phyloP scores from a whole-genome alignment of 306 rosid genomes.

The Cyamopsis tetragonoloba region DNA sequence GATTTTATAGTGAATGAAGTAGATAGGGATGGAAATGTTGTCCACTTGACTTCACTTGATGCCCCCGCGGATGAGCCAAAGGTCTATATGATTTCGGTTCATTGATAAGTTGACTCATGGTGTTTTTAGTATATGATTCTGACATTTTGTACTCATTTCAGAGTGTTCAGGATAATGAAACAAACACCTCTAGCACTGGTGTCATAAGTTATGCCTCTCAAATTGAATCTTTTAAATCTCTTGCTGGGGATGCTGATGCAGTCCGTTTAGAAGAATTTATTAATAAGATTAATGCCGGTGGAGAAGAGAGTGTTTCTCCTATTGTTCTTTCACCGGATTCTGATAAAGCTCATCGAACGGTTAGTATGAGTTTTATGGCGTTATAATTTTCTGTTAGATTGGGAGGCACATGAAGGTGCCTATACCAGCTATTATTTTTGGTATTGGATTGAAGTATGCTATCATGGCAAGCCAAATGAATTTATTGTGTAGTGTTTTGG shows the following conservation, averaged over 20 bases:
- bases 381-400: background rate
- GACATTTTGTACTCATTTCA: constrained; percentile 28
- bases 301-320: constrained; percentile 46
- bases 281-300: constrained; percentile 53
- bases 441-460: background rate
- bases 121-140: background rate
- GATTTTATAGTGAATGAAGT: constrained; percentile 95
- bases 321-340: constrained; percentile 69
- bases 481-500: background rate
- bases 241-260: constrained; percentile 64
- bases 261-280: constrained; percentile 54
- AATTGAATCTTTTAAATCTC: constrained; percentile 66
- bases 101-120: background rate
- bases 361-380: constrained; percentile 35
- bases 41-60: constrained; percentile 63
- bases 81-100: background rate
- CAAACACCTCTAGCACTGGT: constrained; percentile 15
- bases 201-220: constrained; percentile 55
- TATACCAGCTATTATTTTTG: background rate
- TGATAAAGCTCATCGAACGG: constrained; percentile 84
- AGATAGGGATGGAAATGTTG: constrained; percentile 66
- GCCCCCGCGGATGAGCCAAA: constrained; percentile 44
- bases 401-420: background rate
- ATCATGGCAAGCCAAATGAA: constrained; percentile 14
- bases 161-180: constrained; percentile 43